Evolutionary conservation across 2,329 filamentous ascomycete species (phyloP), one percentile per base, ranked within the genome.

Genomic region (Exserohilum rostratum): DNA sequence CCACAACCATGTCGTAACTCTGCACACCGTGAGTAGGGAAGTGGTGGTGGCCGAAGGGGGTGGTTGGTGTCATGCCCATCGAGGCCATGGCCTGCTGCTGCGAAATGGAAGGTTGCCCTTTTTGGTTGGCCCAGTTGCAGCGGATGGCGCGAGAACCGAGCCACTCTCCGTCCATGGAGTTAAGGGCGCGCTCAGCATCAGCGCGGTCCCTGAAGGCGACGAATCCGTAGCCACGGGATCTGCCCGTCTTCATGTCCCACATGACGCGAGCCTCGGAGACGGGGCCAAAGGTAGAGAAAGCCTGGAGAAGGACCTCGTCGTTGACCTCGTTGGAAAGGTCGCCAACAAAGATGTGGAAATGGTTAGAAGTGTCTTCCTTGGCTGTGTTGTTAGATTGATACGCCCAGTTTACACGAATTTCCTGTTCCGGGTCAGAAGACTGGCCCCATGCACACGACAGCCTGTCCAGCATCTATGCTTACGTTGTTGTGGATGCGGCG

Each of bases 201-300:
- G 85, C 81, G 61, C 93, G 91, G 61, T 99, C 95, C 60, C 93
- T 90, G 85, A 96, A 99, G 45, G 95, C 95, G 66, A 98, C 93
- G 73, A 99, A 99, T 11, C 95, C 95, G 72, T 99, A 99, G 57
- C 95, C 95, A 74, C 95, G 90, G 64, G 95, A 98, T 61, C 95
- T 89, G 65, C 95, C 95, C 31, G 95, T 99, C 85, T 99, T 99
- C 95, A 99, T 99, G 77, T 99, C 95, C 95, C 95, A 99, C 95
- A 99, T 99, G 62, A 99, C 95, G 69, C 95, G 92, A 56, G 95
- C 95, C 78, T 99, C 95, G 2, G 95, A 99, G 44, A 99, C 93
- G 11, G 88, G 91, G 35, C 95, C 95, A 76, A 98, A 99, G 39
- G 91, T 91, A 43, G 91, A 96, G 78, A 99, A 99, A 11, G 95